Percentiles rank a stretch among this genome's conserved stretches.
Evolutionary conservation across 1,284 basidiomycete species (phyloP).

Genomic region (Xerocomus minutiporus): DNA sequence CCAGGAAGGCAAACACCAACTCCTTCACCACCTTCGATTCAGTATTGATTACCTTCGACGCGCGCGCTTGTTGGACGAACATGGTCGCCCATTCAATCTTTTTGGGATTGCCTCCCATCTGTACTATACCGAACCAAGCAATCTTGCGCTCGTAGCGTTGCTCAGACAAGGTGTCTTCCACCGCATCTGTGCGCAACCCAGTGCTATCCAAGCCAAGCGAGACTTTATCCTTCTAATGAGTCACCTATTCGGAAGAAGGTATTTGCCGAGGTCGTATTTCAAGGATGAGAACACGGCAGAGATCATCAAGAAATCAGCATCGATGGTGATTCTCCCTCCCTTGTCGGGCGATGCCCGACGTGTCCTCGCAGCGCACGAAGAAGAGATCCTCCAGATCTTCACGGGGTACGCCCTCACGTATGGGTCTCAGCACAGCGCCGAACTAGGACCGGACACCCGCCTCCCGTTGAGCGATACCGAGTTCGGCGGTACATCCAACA

Average conservation of each 20-base stretch:
- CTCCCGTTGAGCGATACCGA: constrained; percentile 46
- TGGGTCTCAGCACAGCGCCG: constrained; percentile 34
- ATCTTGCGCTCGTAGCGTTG: constrained; percentile 58
- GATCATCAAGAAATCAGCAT: constrained; percentile 46
- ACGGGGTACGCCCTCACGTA: constrained; percentile 51
- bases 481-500: constrained; percentile 15
- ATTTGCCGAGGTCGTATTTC: constrained; percentile 44
- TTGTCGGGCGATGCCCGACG: constrained; percentile 38
- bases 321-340: constrained; percentile 52
- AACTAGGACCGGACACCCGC: constrained; percentile 38
- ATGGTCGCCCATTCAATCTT: constrained; percentile 56
- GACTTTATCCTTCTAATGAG: constrained; percentile 51
- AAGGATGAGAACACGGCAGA: constrained; percentile 35
- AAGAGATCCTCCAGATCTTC: constrained; percentile 51
- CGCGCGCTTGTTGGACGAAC: constrained; percentile 45
- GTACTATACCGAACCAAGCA: constrained; percentile 66
- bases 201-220: constrained; percentile 40
- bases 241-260: constrained; percentile 56
- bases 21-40: constrained; percentile 65
- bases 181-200: constrained; percentile 43
- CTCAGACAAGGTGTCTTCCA: constrained; percentile 58
- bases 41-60: constrained; percentile 66
- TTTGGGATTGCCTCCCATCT: constrained; percentile 54
- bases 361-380: constrained; percentile 46
- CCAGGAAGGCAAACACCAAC: constrained; percentile 47